A percentile compares a stretch with the other conserved stretches of the same genome.
These are phyloP conservation scores for Dothideomycetes sp. DNA, from an alignment of 2,329 filamentous ascomycete genomes.

Conservation along the genomic window DNA sequence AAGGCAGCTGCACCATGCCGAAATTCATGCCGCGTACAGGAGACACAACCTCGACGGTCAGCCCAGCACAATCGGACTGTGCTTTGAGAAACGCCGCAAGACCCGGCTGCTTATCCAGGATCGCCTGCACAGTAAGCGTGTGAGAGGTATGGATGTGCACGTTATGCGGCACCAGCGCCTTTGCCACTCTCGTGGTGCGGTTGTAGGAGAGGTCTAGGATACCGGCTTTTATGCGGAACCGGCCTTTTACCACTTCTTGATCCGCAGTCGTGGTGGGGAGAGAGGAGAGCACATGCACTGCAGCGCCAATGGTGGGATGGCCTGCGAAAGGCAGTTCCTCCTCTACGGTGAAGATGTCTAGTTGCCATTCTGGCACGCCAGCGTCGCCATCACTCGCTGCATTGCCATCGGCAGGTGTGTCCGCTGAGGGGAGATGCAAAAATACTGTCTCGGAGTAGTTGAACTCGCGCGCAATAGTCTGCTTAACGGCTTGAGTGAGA, in stretches of 20 bases:
- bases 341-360: conserved; percentile 44
- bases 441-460: conserved; percentile 49
- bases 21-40: conserved; percentile 68
- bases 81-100: conserved; percentile 13
- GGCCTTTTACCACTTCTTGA: conserved; percentile 18
- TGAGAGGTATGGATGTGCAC: conserved; percentile 46
- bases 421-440: conserved; percentile 9
- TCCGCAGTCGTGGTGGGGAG: conserved; percentile 14
- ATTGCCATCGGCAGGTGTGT: neutral
- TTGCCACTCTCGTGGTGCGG: conserved; percentile 33
- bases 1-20: conserved; percentile 50
- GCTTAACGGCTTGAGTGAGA: conserved; percentile 39
- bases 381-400: conserved; percentile 6
- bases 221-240: conserved; percentile 34
- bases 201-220: conserved; percentile 30
- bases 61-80: conserved; percentile 1
- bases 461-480: conserved; percentile 44
- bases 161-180: conserved; percentile 56
- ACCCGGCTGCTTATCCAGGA: conserved; percentile 25
- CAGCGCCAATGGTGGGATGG: conserved; percentile 47
- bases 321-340: conserved; percentile 46
- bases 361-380: conserved; percentile 23
- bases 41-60: conserved; percentile 24
- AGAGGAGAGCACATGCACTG: conserved; percentile 34
- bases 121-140: conserved; percentile 18